These are phyloP conservation scores for Naganishia randhawae DNA, from an alignment of 768 basidiomycete species.

Conservation along the genomic window DNA sequence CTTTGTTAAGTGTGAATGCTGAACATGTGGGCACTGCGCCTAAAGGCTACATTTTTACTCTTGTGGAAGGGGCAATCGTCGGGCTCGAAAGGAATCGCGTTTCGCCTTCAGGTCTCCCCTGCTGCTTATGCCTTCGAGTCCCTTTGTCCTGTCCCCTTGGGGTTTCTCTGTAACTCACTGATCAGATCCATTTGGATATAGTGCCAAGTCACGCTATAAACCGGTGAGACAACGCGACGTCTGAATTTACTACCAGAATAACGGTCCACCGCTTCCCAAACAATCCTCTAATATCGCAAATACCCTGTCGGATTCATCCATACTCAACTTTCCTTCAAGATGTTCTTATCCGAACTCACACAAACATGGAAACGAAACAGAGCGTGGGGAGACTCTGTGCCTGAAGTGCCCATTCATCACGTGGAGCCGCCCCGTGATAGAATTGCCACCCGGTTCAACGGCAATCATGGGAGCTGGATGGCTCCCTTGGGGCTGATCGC, in stretches of 20 bases:
- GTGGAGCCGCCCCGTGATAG: not conserved
- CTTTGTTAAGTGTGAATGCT: not conserved
- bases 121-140: not conserved
- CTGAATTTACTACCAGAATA: too few species aligned
- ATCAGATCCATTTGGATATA: too few species aligned
- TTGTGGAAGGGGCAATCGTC: too few species aligned
- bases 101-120: not conserved
- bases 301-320: not conserved
- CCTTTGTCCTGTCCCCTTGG: not conserved
- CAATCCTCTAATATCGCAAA: not conserved
- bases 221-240: too few species aligned
- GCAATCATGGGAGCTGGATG: constrained; percentile 12
- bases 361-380: constrained; percentile 5
- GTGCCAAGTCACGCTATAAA: too few species aligned
- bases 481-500: not conserved
- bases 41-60: not conserved
- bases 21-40: too few species aligned
- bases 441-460: not conserved
- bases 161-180: too few species aligned
- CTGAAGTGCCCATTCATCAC: constrained; percentile 2
- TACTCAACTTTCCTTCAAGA: not conserved
- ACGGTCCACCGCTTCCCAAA: too few species aligned
- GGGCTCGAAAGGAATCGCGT: not conserved
- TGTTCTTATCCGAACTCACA: not conserved
- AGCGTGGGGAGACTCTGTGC: constrained; percentile 2